Base-by-base conservation (phyloP, 208 protist genomes). In the Vickermania ingenoplastis region DNA sequence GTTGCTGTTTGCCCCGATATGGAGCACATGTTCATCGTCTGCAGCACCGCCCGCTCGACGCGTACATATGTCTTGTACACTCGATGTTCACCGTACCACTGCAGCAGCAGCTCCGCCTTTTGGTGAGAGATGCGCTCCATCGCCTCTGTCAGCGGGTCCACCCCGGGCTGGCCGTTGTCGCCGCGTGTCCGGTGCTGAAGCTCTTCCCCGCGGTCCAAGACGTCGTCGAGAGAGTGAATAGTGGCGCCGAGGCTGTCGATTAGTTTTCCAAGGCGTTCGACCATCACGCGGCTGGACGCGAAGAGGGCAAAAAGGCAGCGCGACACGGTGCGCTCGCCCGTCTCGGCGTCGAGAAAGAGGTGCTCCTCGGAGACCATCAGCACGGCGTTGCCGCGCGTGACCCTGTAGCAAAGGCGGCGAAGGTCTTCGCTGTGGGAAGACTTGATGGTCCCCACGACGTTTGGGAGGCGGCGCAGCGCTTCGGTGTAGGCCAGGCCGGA, bases 1-100 rank as follows among this genome's bases (percentile, higher is more conserved):
- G 97, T 93, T 57, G 75, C 79, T 7, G 79, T 83, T 51, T 81
- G 65, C 45, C 92, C 81, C 36, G 96, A 81, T 53, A 95, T 85
- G 63, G 89, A 76, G 57, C 97, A 97, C 55, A 91, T 65, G 81
- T 99, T 99, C 85, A 99, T 90, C 1, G 78, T 60, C 2, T 59
- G 59, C 41, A 79, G 58, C 41, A 86, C 65, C 30, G 62, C 61
- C 67, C 72, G 75, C 65, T 89, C 76, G 53, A 80, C 63, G 41
- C 65, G 53, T n/a, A 86, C 53, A 48, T 65, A 67, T 7, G 61
- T 71, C 53, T 81, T 77, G 58, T 80, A 70, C 3, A 70, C 30
- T 1, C 64, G 65, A 58, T 89, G 75, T 56, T 79, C 61, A 29
- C 65, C 56, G 41, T 77, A 75, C 71, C 77, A 81, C 13, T 65